Evolutionary conservation across 345 rosid genomes (phyloP).

Genomic region (Pugionium dolabratum): DNA sequence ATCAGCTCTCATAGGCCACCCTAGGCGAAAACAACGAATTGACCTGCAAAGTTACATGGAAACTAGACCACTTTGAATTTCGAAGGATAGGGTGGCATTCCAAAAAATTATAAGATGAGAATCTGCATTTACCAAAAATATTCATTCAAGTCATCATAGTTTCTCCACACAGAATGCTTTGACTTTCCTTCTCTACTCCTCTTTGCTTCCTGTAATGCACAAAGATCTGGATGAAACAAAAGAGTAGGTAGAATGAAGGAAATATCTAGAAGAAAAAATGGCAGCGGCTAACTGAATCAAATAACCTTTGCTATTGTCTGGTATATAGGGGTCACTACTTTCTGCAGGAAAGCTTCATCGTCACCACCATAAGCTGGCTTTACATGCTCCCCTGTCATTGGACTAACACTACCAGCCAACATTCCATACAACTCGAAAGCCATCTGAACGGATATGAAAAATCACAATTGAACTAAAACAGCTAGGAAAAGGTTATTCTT

Average conservation of each 20-base stretch:
- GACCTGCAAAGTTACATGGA: constrained; percentile 51
- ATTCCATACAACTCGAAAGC: constrained; percentile 55
- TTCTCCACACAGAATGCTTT: constrained; percentile 80
- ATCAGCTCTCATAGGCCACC: constrained; percentile 78
- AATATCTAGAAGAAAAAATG: constrained; percentile 16
- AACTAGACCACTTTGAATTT: constrained; percentile 11
- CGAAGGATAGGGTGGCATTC: constrained; percentile 4
- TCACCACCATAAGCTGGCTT: constrained; percentile 73
- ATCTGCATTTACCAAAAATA: constrained; percentile 58
- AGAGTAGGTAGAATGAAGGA: constrained; percentile 4
- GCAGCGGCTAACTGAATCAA: neutral
- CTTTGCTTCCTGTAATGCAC: constrained; percentile 58
- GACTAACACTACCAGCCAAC: constrained; percentile 68
- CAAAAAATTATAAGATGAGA: constrained; percentile 16
- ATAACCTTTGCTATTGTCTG: constrained; percentile 55
- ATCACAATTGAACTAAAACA: constrained; percentile 2
- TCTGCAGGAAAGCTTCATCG: constrained; percentile 61
- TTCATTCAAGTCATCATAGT: constrained; percentile 71
- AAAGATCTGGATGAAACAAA: constrained; percentile 11
- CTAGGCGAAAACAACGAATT: constrained; percentile 63
- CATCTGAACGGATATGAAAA: constrained; percentile 29
- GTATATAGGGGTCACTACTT: constrained; percentile 68
- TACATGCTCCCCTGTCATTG: constrained; percentile 61
- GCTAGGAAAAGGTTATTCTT: constrained; percentile 12
- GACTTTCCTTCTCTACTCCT: constrained; percentile 60